phyloP scores from a whole-genome alignment of 2,329 filamentous ascomycete species.

The Diaporthe aspalathi region DNA sequence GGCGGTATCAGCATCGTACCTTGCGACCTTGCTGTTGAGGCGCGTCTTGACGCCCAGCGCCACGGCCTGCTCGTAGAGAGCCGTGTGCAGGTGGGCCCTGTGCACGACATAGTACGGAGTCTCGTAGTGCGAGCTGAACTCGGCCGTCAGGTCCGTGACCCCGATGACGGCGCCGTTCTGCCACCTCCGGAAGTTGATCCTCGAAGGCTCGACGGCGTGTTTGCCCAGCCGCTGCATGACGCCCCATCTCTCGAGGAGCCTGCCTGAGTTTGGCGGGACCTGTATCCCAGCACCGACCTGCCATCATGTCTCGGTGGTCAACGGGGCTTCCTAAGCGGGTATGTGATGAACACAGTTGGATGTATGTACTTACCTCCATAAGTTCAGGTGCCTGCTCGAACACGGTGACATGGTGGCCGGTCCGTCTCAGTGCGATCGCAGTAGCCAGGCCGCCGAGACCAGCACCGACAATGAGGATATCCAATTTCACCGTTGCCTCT shows the following conservation, averaged over 20 bases:
- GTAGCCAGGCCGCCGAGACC: slow-evolving; percentile 55
- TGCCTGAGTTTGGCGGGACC: slow-evolving; percentile 51
- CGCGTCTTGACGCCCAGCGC: slow-evolving; percentile 44
- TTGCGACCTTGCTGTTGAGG: slow-evolving; percentile 42
- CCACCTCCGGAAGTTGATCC: slow-evolving; percentile 51
- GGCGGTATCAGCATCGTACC: slow-evolving; percentile 42
- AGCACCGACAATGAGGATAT: slow-evolving; percentile 53
- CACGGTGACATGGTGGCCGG: slow-evolving; percentile 53
- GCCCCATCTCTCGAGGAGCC: slow-evolving; percentile 49
- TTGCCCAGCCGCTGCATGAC: slow-evolving; percentile 45
- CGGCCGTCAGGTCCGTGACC: slow-evolving; percentile 47
- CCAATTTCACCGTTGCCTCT: slow-evolving; percentile 37
- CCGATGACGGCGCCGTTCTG: slow-evolving; percentile 48
- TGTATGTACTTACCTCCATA: slow-evolving; percentile 49
- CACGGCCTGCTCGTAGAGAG: slow-evolving; percentile 44
- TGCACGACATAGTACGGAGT: slow-evolving; percentile 49
- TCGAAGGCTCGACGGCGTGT: slow-evolving; percentile 46
- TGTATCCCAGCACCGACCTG: slow-evolving; percentile 54
- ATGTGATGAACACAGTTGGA: fast-evolving
- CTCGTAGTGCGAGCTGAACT: slow-evolving; percentile 47
- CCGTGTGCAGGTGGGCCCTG: slow-evolving; percentile 48
- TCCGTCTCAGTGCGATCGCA: slow-evolving; percentile 50
- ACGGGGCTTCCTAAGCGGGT: fast-evolving
- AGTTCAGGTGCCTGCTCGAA: slow-evolving; percentile 54
- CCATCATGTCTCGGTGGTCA: no score